Base-by-base conservation (phyloP, 192 early-diverging fungal genomes). In the Coemansia interrupta region DNA sequence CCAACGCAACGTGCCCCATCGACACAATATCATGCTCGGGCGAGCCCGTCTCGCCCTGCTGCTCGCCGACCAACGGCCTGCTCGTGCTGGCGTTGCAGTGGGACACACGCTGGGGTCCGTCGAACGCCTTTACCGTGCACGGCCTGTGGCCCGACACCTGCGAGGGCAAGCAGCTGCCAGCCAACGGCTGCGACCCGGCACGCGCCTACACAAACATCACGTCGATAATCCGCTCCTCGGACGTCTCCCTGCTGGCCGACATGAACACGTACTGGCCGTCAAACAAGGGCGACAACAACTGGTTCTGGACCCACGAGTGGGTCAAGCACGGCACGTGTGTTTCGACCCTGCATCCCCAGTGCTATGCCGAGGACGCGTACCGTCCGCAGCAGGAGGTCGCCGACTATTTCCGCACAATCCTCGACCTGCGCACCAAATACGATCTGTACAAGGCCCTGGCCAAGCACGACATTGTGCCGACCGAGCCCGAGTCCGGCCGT, bases 251-350 rank as follows among this genome's bases (percentile, higher is more conserved):
- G 22, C 65, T 81, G n/a, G 17, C 63, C 29, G 52, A 82, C 18
- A 80, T 92, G 84, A 68, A 78, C 54, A 81, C 70, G 1, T 83
- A 83, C 60, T 92, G 88, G 88, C 72, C 83, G 45, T 85, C 83
- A 0, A 83, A 85, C 69, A 83, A 86, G 56, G 87, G 86, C 24
- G 82, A 87, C 73, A 85, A 91, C 73, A 84, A 90, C 73, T 84
- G 74, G 68, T 88, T 92, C 72, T 90, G 87, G 87, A 64, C 83
- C 6, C 90, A 92, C 63, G 90, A 92, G 52, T 92, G 86, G 86
- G 68, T 63, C 79, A 92, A 92, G 80, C 90, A 92, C 62, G 90
- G 90, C 18, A 89, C 86, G 8, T 91, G 88, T 68, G 83, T 89
- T 8, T 79, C 82, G 2, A 89, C 87, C 1, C 63, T 89, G 40